Conservation (phyloP, 257 asterid species). For the Osmanthus fragrans region DNA sequence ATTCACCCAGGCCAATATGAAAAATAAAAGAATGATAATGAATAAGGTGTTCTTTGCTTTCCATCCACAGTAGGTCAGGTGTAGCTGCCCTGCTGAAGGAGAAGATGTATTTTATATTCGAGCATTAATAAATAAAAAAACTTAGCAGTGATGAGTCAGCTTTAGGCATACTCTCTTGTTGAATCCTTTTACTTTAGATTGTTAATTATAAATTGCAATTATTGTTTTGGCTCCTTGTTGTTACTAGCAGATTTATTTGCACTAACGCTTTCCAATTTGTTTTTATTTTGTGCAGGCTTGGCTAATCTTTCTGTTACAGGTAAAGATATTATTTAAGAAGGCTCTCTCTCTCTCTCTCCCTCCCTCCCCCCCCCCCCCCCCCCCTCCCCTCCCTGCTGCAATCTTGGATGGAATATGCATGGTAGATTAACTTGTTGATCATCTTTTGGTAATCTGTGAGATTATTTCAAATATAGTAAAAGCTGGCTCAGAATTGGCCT, state of each 20-base stretch:
- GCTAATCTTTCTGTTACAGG: conserved; percentile 88
- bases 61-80: not conserved
- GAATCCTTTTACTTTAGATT: not conserved
- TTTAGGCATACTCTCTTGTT: not conserved
- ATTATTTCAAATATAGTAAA: conserved; percentile 6
- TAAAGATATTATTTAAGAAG: conserved; percentile 29
- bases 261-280: conserved; percentile 23
- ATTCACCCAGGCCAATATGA: not conserved
- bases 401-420: not conserved
- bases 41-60: not conserved
- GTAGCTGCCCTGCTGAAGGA: not conserved
- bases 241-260: conserved; percentile 1
- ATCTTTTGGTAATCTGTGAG: not conserved
- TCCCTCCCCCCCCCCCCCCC: too few relatives aligned
- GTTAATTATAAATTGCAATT: not conserved
- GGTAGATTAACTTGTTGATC: not conserved
- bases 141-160: not conserved
- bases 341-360: not conserved
- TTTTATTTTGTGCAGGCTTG: conserved; percentile 66
- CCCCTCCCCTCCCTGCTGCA: not conserved
- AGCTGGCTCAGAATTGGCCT: not conserved
- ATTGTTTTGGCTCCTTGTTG: conserved; percentile 5
- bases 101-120: not conserved
- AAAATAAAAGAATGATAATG: not conserved
- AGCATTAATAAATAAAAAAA: not conserved